A percentile compares a stretch with the other conserved stretches of the same genome.
Conservation (phyloP, 371 early-diverging fungal species). For the Mortierella sp. region DNA sequence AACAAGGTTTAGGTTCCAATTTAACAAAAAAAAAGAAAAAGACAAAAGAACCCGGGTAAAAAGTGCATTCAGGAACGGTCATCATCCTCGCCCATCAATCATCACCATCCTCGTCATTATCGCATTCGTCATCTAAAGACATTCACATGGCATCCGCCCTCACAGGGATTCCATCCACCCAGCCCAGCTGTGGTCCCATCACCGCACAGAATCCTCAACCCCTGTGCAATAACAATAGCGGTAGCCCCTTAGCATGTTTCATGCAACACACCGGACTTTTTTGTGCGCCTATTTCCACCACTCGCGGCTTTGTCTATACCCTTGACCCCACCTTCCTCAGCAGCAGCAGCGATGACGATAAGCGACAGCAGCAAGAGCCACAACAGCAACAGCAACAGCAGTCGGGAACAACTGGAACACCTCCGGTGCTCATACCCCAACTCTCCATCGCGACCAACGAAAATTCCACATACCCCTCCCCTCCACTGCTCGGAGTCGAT, state of each 20-base stretch:
- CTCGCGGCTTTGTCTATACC: slow-evolving; percentile 40
- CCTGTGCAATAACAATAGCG: slow-evolving; percentile 11
- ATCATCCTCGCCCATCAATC: no score
- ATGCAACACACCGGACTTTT: slow-evolving; percentile 32
- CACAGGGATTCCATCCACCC: slow-evolving; percentile 32
- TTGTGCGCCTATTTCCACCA: slow-evolving; percentile 40
- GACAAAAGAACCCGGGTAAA: no score
- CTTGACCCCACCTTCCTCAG: slow-evolving; percentile 2
- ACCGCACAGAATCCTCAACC: slow-evolving; percentile 10
- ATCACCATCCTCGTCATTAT: no score
- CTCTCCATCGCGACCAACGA: slow-evolving; percentile 25
- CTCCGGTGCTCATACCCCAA: slow-evolving; percentile 3
- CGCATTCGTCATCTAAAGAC: no score
- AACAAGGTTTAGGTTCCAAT: no score
- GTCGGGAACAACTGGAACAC: not conserved
- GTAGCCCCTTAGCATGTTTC: slow-evolving; percentile 33
- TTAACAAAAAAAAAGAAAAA: no score
- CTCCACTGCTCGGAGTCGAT: slow-evolving; percentile 23
- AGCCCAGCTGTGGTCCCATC: slow-evolving; percentile 34
- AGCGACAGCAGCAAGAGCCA: not conserved
- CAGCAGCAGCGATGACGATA: no score
- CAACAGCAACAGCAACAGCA: slow-evolving; percentile 5
- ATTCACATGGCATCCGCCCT: slow-evolving; percentile 14
- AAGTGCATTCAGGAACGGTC: no score
- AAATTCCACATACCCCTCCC: slow-evolving; percentile 16